These are phyloP conservation scores for Benincasa hispida DNA, from an alignment of 306 rosid species.

Conservation along the genomic window DNA sequence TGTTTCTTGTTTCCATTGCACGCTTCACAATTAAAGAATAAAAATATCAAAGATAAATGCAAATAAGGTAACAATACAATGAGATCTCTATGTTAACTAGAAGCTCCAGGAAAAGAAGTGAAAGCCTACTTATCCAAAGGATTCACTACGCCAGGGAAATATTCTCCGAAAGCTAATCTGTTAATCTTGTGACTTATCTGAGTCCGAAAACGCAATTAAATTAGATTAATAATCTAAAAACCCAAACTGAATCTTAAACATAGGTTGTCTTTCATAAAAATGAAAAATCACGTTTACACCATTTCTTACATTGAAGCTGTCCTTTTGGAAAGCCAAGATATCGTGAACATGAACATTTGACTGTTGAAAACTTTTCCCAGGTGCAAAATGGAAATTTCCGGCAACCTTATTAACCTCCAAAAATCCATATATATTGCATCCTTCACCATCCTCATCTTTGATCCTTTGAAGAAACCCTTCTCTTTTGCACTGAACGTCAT, in stretches of 20 bases:
- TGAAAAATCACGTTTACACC: slow-evolving; percentile 1
- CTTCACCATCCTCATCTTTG: slow-evolving; percentile 98
- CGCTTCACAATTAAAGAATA: slow-evolving; percentile 36
- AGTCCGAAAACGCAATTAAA: slow-evolving; percentile 3
- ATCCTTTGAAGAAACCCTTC: slow-evolving; percentile 92
- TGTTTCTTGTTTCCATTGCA: slow-evolving; percentile 64
- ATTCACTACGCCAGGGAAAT: slow-evolving; percentile 88
- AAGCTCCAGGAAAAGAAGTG: slow-evolving; percentile 10
- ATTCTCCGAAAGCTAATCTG: slow-evolving; percentile 72
- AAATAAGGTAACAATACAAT: not conserved
- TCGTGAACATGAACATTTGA: slow-evolving; percentile 87
- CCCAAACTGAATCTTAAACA: not conserved
- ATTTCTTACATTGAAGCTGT: slow-evolving; percentile 78
- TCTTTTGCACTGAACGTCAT: slow-evolving; percentile 73
- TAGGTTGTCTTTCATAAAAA: not conserved
- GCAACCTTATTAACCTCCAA: slow-evolving; percentile 97
- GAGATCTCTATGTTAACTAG: not conserved
- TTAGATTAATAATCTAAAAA: slow-evolving; percentile 9
- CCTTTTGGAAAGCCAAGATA: slow-evolving; percentile 84
- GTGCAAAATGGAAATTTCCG: slow-evolving; percentile 96
- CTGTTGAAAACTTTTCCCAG: slow-evolving; percentile 98
- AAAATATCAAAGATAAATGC: slow-evolving; percentile 5
- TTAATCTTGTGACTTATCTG: slow-evolving; percentile 88
- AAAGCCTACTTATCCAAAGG: slow-evolving; percentile 74
- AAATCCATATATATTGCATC: slow-evolving; percentile 88